A percentile compares a stretch with the other conserved stretches of the same genome.
Evolutionary conservation across 2,329 filamentous ascomycete genomes (phyloP).

Genomic region (Calonectria hawksworthii): DNA sequence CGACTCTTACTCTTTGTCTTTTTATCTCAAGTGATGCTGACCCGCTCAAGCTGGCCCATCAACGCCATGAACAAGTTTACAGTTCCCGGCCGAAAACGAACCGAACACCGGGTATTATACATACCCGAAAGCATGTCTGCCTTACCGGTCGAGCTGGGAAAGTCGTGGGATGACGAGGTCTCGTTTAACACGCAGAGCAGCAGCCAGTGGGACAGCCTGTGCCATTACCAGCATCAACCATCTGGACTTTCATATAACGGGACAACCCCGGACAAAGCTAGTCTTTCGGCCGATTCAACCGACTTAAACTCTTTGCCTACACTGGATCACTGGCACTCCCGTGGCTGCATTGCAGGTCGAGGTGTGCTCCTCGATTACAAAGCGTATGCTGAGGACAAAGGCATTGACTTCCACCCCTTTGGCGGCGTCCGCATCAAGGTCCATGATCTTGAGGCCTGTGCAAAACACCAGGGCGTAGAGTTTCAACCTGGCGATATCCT

Average conservation of each 20-base stretch:
- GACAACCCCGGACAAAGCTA: slow-evolving; percentile 52
- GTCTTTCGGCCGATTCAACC: slow-evolving; percentile 44
- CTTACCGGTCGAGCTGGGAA: slow-evolving; percentile 29
- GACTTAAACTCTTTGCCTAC: slow-evolving; percentile 46
- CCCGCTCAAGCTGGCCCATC: background rate
- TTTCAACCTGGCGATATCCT: slow-evolving; percentile 77
- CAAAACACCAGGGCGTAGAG: slow-evolving; percentile 71
- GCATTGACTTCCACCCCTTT: slow-evolving; percentile 65
- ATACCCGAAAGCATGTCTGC: slow-evolving; percentile 41
- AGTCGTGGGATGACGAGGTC: slow-evolving; percentile 62
- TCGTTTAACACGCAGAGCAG: slow-evolving; percentile 68
- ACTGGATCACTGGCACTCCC: slow-evolving; percentile 57
- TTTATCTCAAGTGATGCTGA: background rate
- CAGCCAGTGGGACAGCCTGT: slow-evolving; percentile 69
- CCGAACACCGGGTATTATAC: slow-evolving; percentile 54
- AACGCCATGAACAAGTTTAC: slow-evolving; percentile 45
- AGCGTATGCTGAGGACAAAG: slow-evolving; percentile 63
- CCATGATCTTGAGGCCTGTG: slow-evolving; percentile 70
- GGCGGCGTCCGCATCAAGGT: slow-evolving; percentile 67
- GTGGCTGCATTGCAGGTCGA: slow-evolving; percentile 66
- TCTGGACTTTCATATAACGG: slow-evolving; percentile 66
- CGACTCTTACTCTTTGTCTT: background rate
- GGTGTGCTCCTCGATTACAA: slow-evolving; percentile 70
- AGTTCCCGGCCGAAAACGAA: slow-evolving; percentile 51
- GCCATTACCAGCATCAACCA: slow-evolving; percentile 61